These are phyloP conservation scores for Clonostachys byssicola DNA, from an alignment of 2,329 filamentous ascomycete genomes.

Conservation along the genomic window DNA sequence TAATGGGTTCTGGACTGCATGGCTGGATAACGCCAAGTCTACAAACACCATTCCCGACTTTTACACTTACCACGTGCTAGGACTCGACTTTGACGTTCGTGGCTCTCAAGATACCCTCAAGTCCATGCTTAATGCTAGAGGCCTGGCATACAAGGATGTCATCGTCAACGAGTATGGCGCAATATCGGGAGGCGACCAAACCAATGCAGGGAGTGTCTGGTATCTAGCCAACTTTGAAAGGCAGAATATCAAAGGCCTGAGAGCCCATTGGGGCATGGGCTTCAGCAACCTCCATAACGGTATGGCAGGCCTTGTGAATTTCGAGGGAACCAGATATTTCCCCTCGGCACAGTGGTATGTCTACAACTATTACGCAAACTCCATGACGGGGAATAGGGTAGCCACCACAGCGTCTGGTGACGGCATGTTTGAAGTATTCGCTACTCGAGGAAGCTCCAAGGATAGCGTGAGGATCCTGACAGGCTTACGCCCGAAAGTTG, in stretches of 20 bases:
- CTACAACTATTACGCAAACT: slow-evolving; percentile 4
- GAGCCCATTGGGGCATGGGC: slow-evolving; percentile 37
- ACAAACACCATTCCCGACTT: too few relatives aligned
- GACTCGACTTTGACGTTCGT: too few relatives aligned
- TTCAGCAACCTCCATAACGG: slow-evolving; percentile 32
- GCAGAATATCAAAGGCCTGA: slow-evolving; percentile 30
- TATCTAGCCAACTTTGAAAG: slow-evolving; percentile 42
- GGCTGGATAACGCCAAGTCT: too few relatives aligned
- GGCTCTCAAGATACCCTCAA: too few relatives aligned
- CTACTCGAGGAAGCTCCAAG: not conserved
- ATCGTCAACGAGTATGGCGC: slow-evolving; percentile 45
- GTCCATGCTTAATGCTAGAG: too few relatives aligned
- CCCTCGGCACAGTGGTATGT: slow-evolving; percentile 6
- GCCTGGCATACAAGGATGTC: slow-evolving; percentile 7
- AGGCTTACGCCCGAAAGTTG: too few relatives aligned
- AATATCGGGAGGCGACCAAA: slow-evolving; percentile 24
- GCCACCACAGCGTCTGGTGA: slow-evolving; percentile 3
- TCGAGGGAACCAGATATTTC: not conserved
- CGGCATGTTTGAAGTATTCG: slow-evolving; percentile 3
- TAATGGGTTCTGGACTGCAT: too few relatives aligned
- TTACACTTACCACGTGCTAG: too few relatives aligned
- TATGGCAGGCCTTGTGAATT: slow-evolving; percentile 25
- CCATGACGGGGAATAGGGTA: slow-evolving; percentile 2
- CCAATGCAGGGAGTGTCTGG: slow-evolving; percentile 32
- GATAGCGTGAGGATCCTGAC: too few relatives aligned